These are phyloP conservation scores for Ascochyta viciae-villosae DNA, from an alignment of 2,329 filamentous ascomycete genomes.

Conservation along the genomic window DNA sequence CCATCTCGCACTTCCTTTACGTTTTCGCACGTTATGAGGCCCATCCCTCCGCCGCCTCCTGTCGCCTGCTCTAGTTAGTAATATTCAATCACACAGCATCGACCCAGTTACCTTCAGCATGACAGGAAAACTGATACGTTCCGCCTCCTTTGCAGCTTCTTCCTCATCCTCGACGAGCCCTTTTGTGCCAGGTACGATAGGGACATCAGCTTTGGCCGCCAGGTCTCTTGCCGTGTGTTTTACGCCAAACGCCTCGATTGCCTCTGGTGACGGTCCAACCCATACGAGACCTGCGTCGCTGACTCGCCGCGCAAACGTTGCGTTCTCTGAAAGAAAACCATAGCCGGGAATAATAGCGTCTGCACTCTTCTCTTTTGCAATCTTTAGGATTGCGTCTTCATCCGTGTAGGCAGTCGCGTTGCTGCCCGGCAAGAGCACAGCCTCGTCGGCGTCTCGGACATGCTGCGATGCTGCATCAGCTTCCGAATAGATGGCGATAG, in stretches of 20 bases:
- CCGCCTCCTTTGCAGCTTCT: conserved; percentile 55
- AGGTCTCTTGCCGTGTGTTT: conserved; percentile 65
- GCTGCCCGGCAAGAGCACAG: conserved; percentile 57
- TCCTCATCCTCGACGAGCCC: conserved; percentile 57
- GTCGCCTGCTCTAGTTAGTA: conserved; percentile 25
- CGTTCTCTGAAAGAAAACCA: conserved; percentile 70
- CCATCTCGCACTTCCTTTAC: conserved; percentile 74
- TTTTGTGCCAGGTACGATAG: conserved; percentile 62
- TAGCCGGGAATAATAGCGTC: conserved; percentile 72
- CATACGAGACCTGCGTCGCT: conserved; percentile 63
- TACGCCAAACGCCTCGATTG: conserved; percentile 64
- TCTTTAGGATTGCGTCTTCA: conserved; percentile 56
- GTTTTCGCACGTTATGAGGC: conserved; percentile 76
- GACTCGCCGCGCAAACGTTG: conserved; percentile 64
- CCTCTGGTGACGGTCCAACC: conserved; percentile 63
- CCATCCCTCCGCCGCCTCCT: conserved; percentile 74
- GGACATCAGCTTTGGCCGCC: conserved; percentile 60
- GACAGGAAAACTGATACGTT: conserved; percentile 59
- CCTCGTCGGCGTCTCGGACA: conserved; percentile 61
- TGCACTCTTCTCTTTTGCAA: conserved; percentile 58
- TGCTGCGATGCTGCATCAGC: conserved; percentile 63
- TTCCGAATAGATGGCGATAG: conserved; percentile 65
- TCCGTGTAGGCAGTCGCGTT: conserved; percentile 60
- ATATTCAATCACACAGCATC: not conserved
- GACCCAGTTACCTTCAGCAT: conserved; percentile 67